phyloP scores from a whole-genome alignment of 495 filamentous ascomycete genomes.

The Aspergillus biplanus region DNA sequence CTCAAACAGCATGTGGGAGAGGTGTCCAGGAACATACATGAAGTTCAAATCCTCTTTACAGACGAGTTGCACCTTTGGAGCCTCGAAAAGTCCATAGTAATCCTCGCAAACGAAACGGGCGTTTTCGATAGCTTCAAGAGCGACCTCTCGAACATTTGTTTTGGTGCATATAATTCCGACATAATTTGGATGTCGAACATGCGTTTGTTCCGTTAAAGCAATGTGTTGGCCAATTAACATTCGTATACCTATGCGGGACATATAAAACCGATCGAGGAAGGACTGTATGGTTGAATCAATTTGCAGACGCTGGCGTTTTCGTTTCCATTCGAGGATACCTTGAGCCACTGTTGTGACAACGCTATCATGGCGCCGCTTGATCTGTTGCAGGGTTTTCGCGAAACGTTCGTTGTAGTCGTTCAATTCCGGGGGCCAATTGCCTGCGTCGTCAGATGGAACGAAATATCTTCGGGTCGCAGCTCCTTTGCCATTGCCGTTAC shows the following conservation, averaged over 20 bases:
- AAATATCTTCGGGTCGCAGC: conserved; percentile 75
- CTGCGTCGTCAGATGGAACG: conserved; percentile 83
- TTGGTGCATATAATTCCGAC: conserved; percentile 99
- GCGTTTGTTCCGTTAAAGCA: conserved; percentile 88
- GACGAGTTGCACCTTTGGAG: conserved; percentile 93
- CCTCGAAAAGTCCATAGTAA: conserved; percentile 97
- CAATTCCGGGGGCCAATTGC: conserved; percentile 92
- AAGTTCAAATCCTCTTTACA: conserved; percentile 92
- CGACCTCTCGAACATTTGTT: conserved; percentile 94
- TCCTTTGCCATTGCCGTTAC: conserved; percentile 51
- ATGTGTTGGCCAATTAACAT: conserved; percentile 99
- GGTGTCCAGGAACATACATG: conserved; percentile 98
- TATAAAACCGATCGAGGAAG: conserved; percentile 98
- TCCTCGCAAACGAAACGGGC: conserved; percentile 98
- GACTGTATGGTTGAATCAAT: conserved; percentile 96
- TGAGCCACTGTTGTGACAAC: conserved; percentile 95
- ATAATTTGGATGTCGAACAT: conserved; percentile 85
- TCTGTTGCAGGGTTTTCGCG: conserved; percentile 79
- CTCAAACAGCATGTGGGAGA: conserved; percentile 99
- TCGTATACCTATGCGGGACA: conserved; percentile 99
- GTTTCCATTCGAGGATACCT: conserved; percentile 97
- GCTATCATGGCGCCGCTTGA: conserved; percentile 94
- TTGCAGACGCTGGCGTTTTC: conserved; percentile 93
- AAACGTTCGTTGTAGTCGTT: conserved; percentile 93
- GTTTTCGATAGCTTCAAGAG: conserved; percentile 96